Evolutionary conservation across 2,329 filamentous ascomycete species (phyloP), one percentile per base, ranked within the genome.

Genomic region (Cytospora mali): DNA sequence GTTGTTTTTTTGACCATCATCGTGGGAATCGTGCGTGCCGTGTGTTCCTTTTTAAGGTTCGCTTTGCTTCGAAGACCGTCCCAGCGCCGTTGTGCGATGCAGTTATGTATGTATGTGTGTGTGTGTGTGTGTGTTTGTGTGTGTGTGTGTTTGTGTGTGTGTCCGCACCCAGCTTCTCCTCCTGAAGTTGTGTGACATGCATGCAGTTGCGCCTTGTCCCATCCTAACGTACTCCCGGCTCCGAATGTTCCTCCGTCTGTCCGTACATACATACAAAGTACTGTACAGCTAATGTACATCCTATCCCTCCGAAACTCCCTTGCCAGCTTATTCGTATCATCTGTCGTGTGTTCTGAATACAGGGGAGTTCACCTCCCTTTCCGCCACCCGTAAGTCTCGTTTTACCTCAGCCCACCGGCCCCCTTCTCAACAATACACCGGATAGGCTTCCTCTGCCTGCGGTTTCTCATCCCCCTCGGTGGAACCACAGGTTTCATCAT

Each of bases 361-460:
- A n/a, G 35, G 13, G n/a, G 21, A 33, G 39, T 28, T 13, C 23
- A n/a, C n/a, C n/a, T n/a, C n/a, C n/a, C n/a, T n/a, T n/a, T n/a
- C n/a, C n/a, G n/a, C 46, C 35, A 33, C 39, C 33, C 50, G 5
- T 46, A 2, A 1, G 27, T 23, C 16, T n/a, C 42, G 35, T 33
- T 46, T 69, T 64, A 74, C 25, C 71, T 67, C 58, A 74, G 57
- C 57, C 75, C 75, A 0, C 73, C 72, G 0, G 73, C 69, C 39
- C 76, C 76, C 67, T 79, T 79, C 66, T 78, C 75, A 21, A 79
- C 75, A 14, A 79, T 75, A 62, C 79, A 79, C 54, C 71, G 69
- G 49, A 79, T 74, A 6, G 74, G 74, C 52, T 72, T 73, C 65
- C 75, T 71, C 11, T 69, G 66, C 55, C 71, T 66, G n/a, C 69